Evolutionary conservation across 2,329 filamentous ascomycete genomes (phyloP).

Genomic region (Xylariaceae sp.): DNA sequence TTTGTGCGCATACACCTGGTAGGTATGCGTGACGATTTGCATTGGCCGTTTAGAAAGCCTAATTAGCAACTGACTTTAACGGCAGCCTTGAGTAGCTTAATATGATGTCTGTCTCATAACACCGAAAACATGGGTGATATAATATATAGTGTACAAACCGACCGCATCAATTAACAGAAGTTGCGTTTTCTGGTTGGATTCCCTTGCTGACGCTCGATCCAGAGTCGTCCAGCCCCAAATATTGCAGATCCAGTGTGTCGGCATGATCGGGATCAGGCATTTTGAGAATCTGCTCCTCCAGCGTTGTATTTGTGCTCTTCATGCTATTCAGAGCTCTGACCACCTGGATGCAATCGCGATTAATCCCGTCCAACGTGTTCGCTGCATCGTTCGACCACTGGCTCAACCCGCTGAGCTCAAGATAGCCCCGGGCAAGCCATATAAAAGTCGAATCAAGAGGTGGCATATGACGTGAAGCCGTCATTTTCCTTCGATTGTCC

Average conservation of each 20-base stretch:
- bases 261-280: conserved; percentile 8
- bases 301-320: conserved; percentile 24
- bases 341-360: conserved; percentile 34
- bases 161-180: too few species aligned
- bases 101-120: too few species aligned
- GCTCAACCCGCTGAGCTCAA: conserved; percentile 46
- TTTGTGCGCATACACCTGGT: too few species aligned
- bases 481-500: conserved; percentile 39
- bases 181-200: too few species aligned
- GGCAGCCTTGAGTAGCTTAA: too few species aligned
- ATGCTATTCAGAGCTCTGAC: conserved; percentile 32
- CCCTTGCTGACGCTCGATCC: background rate
- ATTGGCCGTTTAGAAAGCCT: too few species aligned
- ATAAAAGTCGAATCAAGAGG: conserved; percentile 47
- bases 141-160: too few species aligned
- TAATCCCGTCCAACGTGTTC: conserved; percentile 38
- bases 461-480: conserved; percentile 37
- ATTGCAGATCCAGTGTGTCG: conserved; percentile 7
- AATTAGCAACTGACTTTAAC: too few species aligned
- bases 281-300: conserved; percentile 27
- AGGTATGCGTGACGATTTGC: too few species aligned
- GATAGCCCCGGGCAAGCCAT: conserved; percentile 48
- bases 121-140: too few species aligned
- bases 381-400: conserved; percentile 49
- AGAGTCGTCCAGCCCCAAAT: background rate